Evolutionary conservation across 441 rosid genomes (phyloP), one percentile per base, ranked within the genome.

Genomic region (Gossypium davidsonii): DNA sequence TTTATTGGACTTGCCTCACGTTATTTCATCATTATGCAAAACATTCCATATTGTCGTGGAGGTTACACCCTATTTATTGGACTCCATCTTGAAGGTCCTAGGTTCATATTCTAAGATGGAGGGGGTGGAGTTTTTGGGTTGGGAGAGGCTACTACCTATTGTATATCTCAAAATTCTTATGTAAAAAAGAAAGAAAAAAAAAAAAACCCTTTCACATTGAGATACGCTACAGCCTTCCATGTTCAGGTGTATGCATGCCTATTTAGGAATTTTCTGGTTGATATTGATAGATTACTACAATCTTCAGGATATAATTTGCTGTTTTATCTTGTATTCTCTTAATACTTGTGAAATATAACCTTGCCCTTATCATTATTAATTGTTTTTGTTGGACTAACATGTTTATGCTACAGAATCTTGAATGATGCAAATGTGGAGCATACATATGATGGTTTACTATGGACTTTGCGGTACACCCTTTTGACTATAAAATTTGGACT

Each of bases 381-480:
- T 17, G 44, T 14, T 12, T 9, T 31, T 67, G 64, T 49, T 74
- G 57, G 55, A 52, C 70, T 78, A 39, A 62, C 48, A 60, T 63
- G 51, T 68, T 62, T 81, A 64, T 76, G 55, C 75, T 80, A 74
- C 92, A 95, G 99, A 80, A 87, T 92, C 76, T 60, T 91, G 86
- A 87, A 86, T 81, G 96, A 89, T 82, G 92, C 98, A 73, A 87
- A 82, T 80, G 81, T 75, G 80, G 82, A 81, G 77, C 92, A 86
- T 79, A 77, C 87, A 49, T 95, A 90, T 83, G 98, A 89, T 86
- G 91, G 97, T 76, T 81, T 93, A 61, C 82, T 92, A 21, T 95
- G 99, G 99, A 91, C 91, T 77, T 81, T 95, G 85, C 76, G 98
- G 99, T 95, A 87, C 55, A 76, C 44, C 67, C 55, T 53, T 76